These are phyloP conservation scores for Mayamaea pseudoterrestris DNA, from an alignment of 108 stramenopile species.

Conservation along the genomic window DNA sequence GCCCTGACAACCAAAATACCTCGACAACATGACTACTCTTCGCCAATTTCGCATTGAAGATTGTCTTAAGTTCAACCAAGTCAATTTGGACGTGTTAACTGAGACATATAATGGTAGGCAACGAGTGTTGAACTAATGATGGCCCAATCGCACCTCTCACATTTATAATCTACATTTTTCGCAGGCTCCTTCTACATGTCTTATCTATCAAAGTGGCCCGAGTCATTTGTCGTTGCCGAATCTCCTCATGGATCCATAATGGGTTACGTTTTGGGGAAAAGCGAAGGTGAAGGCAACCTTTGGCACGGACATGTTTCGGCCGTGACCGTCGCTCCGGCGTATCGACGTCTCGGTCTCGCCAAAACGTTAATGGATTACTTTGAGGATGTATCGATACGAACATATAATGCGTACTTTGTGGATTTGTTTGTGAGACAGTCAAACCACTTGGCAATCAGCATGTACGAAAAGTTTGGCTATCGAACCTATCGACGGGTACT, in stretches of 20 bases:
- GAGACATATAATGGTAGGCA: conserved; percentile 77
- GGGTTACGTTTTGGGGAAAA: conserved; percentile 84
- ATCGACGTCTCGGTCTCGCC: conserved; percentile 82
- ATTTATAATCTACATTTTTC: conserved; percentile 4
- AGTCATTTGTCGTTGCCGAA: conserved; percentile 81
- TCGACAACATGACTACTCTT: conserved; percentile 83
- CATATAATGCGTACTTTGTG: conserved; percentile 92
- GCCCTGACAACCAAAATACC: no score
- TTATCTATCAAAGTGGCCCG: conserved; percentile 93
- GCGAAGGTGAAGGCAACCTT: conserved; percentile 82
- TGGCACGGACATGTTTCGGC: conserved; percentile 99
- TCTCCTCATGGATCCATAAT: conserved; percentile 62
- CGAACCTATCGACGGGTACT: conserved; percentile 79
- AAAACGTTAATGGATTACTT: conserved; percentile 90
- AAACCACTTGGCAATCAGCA: conserved; percentile 88
- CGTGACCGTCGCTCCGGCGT: conserved; percentile 90
- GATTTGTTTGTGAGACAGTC: conserved; percentile 94
- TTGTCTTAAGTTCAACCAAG: conserved; percentile 93
- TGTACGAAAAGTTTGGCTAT: conserved; percentile 96
- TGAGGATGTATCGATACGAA: conserved; percentile 59
- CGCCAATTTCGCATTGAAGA: conserved; percentile 86
- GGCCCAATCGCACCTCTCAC: not conserved
- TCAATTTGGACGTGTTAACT: conserved; percentile 87
- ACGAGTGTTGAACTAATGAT: not conserved
- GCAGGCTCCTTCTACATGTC: conserved; percentile 74